Conservation (phyloP, 2,329 filamentous ascomycete genomes). For the Incumbomyces delicatus region DNA sequence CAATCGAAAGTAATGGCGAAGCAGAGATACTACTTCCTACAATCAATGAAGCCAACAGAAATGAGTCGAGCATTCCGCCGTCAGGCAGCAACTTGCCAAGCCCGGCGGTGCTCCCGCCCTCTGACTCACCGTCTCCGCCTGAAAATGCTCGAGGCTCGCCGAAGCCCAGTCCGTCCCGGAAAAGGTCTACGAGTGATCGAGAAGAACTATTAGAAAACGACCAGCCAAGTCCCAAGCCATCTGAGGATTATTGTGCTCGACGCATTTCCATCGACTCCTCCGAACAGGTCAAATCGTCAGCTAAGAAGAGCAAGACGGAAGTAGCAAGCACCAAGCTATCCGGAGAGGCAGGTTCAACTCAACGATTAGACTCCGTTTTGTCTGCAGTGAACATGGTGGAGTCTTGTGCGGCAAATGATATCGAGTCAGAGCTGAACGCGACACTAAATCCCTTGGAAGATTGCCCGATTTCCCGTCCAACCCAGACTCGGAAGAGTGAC, state of each 20-base stretch:
- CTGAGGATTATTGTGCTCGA: slow-evolving; percentile 9
- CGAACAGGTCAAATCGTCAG: neutral
- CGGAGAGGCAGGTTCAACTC: neutral
- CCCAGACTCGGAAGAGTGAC: neutral
- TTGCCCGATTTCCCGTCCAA: neutral
- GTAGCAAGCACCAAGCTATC: neutral
- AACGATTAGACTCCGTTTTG: neutral
- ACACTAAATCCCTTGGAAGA: neutral
- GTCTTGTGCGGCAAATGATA: neutral
- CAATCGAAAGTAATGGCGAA: neutral
- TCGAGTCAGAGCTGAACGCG: neutral
- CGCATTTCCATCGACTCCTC: slow-evolving; percentile 4
- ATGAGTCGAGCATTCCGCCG: neutral
- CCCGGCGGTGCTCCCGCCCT: neutral
- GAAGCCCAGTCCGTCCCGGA: slow-evolving; percentile 12
- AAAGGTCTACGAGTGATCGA: slow-evolving; percentile 17
- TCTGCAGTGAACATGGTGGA: neutral
- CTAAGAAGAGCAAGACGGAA: slow-evolving; percentile 1
- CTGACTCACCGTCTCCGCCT: neutral
- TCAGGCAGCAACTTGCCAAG: neutral
- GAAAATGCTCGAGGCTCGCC: neutral
- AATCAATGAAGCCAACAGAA: neutral
- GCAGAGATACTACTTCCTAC: neutral
- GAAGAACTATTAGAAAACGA: slow-evolving; percentile 12
- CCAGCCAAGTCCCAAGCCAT: slow-evolving; percentile 1